A percentile compares a stretch with the other conserved stretches of the same genome.
Conservation (phyloP, 2,329 filamentous ascomycete genomes). For the Fusarium napiforme region DNA sequence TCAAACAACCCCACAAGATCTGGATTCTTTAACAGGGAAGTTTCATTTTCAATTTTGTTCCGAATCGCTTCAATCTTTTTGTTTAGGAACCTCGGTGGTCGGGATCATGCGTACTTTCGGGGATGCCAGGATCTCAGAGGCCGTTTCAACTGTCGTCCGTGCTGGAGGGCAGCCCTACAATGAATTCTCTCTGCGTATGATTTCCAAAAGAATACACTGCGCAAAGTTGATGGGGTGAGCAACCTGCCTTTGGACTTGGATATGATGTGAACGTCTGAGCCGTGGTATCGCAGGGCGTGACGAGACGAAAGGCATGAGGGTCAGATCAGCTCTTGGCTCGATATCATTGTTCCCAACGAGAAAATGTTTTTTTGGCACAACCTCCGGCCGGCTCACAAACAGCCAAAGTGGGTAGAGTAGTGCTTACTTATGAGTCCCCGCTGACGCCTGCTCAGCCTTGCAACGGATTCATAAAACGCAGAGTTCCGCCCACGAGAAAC, state of each 20-base stretch:
- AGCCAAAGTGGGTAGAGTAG: background rate
- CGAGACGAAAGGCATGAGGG: background rate
- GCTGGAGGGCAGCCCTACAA: background rate
- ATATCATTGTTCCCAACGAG: accelerated
- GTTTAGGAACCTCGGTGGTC: background rate
- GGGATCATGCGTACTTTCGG: background rate
- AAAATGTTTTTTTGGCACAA: accelerated
- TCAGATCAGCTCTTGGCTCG: background rate
- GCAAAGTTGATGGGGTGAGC: accelerated
- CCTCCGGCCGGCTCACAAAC: background rate
- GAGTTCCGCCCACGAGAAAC: background rate
- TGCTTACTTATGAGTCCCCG: background rate
- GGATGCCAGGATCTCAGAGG: background rate
- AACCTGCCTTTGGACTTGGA: background rate
- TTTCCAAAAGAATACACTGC: accelerated
- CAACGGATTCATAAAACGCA: background rate
- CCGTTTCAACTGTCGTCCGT: background rate
- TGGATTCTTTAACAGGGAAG: accelerated
- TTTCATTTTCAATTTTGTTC: background rate
- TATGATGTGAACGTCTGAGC: background rate
- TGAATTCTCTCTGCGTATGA: background rate
- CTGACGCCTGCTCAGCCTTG: background rate
- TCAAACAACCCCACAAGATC: background rate
- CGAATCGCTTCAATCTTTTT: background rate
- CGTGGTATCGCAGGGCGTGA: accelerated